These are phyloP conservation scores for Ophiostoma novo-ulmi DNA, from an alignment of 2,329 filamentous ascomycete species.

Conservation along the genomic window DNA sequence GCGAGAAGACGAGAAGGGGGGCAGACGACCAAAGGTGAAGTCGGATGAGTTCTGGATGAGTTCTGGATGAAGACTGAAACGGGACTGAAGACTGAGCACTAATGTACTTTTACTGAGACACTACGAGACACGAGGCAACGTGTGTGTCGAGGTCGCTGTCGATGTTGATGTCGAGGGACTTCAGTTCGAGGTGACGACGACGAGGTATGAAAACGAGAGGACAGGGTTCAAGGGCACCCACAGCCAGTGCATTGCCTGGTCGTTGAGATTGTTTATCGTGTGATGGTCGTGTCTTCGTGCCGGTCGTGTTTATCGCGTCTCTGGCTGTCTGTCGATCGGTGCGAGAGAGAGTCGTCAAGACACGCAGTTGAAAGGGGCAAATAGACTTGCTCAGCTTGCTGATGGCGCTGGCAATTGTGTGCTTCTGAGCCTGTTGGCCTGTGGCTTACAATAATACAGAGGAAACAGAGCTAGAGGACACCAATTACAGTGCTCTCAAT, in stretches of 20 bases:
- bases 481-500: not conserved
- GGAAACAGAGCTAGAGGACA: not conserved
- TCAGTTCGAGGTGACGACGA: not conserved
- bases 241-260: conserved; percentile 21
- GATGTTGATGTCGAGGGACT: not conserved
- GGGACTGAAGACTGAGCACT: not conserved
- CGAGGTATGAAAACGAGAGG: conserved; percentile 20
- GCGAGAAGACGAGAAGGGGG: not conserved
- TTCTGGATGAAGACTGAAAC: not conserved
- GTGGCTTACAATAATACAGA: not conserved
- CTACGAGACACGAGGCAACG: not conserved
- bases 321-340: not conserved
- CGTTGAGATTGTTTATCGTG: not conserved
- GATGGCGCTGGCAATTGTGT: not conserved
- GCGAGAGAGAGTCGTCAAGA: not conserved
- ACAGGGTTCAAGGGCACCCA: conserved; percentile 20
- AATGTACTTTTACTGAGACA: not conserved
- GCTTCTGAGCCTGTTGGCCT: not conserved
- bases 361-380: conserved; percentile 6
- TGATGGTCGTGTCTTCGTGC: not conserved
- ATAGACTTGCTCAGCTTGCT: not conserved
- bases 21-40: not conserved
- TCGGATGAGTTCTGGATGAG: not conserved
- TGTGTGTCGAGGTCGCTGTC: not conserved
- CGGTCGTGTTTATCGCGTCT: not conserved